Evolutionary conservation across 1,284 basidiomycete species (phyloP), one percentile per base, ranked within the genome.

Genomic region (Serendipita sp.): DNA sequence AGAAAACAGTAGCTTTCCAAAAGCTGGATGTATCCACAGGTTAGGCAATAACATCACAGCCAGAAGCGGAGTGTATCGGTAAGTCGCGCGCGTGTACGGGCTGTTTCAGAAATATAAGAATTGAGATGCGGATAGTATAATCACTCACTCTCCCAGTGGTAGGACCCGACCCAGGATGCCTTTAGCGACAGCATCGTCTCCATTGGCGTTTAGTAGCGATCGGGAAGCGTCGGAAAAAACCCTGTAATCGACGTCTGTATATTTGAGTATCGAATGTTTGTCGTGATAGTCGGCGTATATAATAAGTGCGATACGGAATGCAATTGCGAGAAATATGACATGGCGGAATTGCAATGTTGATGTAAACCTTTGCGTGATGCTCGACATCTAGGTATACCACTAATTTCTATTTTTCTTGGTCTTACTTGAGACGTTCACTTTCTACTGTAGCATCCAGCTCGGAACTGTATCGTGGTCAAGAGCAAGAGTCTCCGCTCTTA

Each of bases 191-290:
- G 88, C 89, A 32, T 68, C 67, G 67, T 83, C 84, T 6, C 70
- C 73, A 5, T 72, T 72, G 13, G 65, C 60, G 47, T 45, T 66
- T 60, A 1, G 71, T 71, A 17, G 61, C 50, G 17, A 88, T 26
- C 76, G 76, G 2, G 91, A 84, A 2, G 94, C 96, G 72, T 98
- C 94, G 63, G 83, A 89, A 76, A 97, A 96, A 66, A 99, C 95
- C 47, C 85, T 81, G 73, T 98, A 99, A 75, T 99, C 96, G 64
- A 99, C 80, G 74, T 99, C 95, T 15, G 95, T 99, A 72, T 98
- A 99, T 71, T 93, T 93, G 35, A 98, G 82, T n/a, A 83, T 71
- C 1, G 87, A 88, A 66, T 77, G 83, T 2, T 80, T 80, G 69
- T 95, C 92, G 66, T 93, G 91, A 82, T 90, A 92, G 74, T 88